These are phyloP conservation scores for Monosporozyma aquatica DNA, from an alignment of 805 yeast species.

Conservation along the genomic window DNA sequence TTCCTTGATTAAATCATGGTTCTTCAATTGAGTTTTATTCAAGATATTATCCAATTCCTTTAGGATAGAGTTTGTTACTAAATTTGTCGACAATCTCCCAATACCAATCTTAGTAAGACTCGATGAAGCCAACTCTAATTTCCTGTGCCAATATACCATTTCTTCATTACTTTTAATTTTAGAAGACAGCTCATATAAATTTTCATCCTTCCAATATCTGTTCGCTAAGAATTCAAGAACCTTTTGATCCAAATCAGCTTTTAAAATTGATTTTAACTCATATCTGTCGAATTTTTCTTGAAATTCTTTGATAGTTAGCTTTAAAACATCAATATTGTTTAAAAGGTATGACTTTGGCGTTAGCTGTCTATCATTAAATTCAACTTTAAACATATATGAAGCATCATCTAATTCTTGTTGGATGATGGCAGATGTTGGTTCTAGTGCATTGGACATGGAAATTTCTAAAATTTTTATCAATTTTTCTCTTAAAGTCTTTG, in stretches of 20 bases:
- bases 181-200: constrained; percentile 37
- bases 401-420: constrained; percentile 91
- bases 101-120: constrained; percentile 86
- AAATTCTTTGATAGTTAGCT: constrained; percentile 78
- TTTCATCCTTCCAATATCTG: constrained; percentile 76
- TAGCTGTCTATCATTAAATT: constrained; percentile 85
- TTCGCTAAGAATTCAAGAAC: constrained; percentile 81
- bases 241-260: constrained; percentile 80
- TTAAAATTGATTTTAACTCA: constrained; percentile 68
- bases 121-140: constrained; percentile 75
- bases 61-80: constrained; percentile 71
- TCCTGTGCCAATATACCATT: constrained; percentile 74
- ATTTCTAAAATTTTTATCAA: constrained; percentile 79
- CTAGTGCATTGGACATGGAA: constrained; percentile 81
- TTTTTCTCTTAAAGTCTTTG: constrained; percentile 64
- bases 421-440: constrained; percentile 79
- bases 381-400: constrained; percentile 86
- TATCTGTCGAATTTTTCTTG: constrained; percentile 73
- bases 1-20: constrained; percentile 78
- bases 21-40: constrained; percentile 63
- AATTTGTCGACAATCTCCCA: constrained; percentile 78
- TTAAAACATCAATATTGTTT: constrained; percentile 79
- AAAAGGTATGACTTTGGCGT: constrained; percentile 94
- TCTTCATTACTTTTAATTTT: constrained; percentile 42
- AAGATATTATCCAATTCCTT: constrained; percentile 70